Percentiles rank a stretch among this genome's conserved stretches.
phyloP scores from a whole-genome alignment of 192 early-diverging fungal species.

The Haplosporangium gracile region DNA sequence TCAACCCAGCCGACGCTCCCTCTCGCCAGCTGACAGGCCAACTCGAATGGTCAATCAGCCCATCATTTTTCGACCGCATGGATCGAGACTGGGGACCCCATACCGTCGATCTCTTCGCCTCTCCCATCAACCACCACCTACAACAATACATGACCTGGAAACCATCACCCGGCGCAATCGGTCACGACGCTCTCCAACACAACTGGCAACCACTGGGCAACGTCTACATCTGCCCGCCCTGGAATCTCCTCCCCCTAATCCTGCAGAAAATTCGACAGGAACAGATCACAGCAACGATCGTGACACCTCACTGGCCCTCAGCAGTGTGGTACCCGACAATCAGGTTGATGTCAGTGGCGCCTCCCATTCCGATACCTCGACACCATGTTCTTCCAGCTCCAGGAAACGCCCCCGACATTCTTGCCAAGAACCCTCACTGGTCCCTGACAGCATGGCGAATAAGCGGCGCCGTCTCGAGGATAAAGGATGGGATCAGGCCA shows the following conservation, averaged over 20 bases:
- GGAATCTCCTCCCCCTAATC: constrained; percentile 24
- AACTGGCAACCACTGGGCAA: constrained; percentile 20
- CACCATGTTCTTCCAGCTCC: constrained; percentile 9
- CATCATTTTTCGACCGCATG: no score
- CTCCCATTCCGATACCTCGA: constrained; percentile 12
- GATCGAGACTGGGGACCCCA: no score
- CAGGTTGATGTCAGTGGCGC: not conserved
- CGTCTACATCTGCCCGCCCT: constrained; percentile 32
- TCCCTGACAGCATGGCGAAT: constrained; percentile 22
- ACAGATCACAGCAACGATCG: constrained; percentile 14
- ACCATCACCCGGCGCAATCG: no score
- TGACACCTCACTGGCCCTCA: constrained; percentile 31
- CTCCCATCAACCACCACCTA: no score
- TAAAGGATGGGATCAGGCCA: not conserved
- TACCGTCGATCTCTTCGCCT: no score
- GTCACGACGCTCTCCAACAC: no score
- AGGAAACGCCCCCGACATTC: constrained; percentile 14
- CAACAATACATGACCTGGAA: no score
- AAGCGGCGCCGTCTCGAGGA: not conserved
- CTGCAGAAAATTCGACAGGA: constrained; percentile 21
- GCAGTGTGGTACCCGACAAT: constrained; percentile 28
- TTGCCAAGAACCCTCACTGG: constrained; percentile 36
- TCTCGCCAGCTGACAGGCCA: no score
- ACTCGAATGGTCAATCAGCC: no score
- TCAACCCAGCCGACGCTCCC: no score